A percentile compares a stretch with the other conserved stretches of the same genome.
Evolutionary conservation across 2,329 filamentous ascomycete genomes (phyloP).

Genomic region (Lojkania enalia): DNA sequence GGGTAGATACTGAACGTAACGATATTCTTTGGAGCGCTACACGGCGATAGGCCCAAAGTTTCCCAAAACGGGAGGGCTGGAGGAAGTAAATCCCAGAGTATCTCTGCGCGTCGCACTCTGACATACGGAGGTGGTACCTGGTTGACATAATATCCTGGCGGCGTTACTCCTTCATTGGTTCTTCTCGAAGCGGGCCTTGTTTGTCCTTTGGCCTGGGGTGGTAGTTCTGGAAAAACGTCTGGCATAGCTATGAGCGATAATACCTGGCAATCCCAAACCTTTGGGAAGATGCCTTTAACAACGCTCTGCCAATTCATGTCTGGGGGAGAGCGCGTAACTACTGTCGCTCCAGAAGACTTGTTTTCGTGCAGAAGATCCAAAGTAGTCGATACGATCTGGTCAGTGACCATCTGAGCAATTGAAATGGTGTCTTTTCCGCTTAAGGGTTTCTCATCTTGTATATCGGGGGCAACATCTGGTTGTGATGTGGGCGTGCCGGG

Average conservation of each 20-base stretch:
- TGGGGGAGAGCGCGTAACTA: conserved; percentile 15
- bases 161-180: conserved; percentile 30
- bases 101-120: conserved; percentile 70
- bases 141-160: conserved; percentile 35
- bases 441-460: conserved; percentile 32
- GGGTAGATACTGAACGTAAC: conserved; percentile 72
- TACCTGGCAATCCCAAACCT: conserved; percentile 37
- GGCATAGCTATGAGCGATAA: conserved; percentile 42
- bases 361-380: conserved; percentile 38
- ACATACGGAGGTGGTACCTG: conserved; percentile 70
- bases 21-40: conserved; percentile 71
- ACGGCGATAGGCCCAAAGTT: conserved; percentile 72
- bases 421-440: conserved; percentile 65
- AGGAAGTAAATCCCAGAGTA: conserved; percentile 72
- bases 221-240: conserved; percentile 50
- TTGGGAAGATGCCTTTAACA: conserved; percentile 36
- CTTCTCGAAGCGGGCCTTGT: conserved; percentile 38
- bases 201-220: conserved; percentile 39
- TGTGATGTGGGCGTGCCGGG: conserved; percentile 41
- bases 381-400: conserved; percentile 65
- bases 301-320: conserved; percentile 27
- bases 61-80: conserved; percentile 82
- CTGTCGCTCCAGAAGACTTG: background rate
- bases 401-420: conserved; percentile 71
- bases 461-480: conserved; percentile 29